Evolutionary conservation across 1,284 basidiomycete genomes (phyloP).

Genomic region (Peniophora sp.): DNA sequence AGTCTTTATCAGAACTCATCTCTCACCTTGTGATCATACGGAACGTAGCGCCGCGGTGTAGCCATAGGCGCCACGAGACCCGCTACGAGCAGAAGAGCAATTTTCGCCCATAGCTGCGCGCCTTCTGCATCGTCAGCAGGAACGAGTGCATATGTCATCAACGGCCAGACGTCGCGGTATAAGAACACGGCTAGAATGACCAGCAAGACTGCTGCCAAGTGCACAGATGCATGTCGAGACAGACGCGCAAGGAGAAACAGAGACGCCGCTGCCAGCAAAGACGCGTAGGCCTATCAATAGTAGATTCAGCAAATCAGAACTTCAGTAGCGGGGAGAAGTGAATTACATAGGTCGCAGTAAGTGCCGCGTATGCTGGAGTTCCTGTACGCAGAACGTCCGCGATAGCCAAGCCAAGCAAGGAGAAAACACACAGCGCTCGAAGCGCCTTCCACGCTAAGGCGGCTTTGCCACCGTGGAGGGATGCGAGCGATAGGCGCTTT

Average conservation of each 20-base stretch:
- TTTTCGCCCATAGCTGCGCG: slow-evolving; percentile 25
- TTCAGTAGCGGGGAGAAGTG: background rate
- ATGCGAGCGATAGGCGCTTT: slow-evolving; percentile 4
- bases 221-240: slow-evolving; percentile 12
- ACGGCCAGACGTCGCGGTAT: slow-evolving; percentile 45
- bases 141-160: slow-evolving; percentile 30
- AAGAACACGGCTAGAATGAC: slow-evolving; percentile 33
- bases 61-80: slow-evolving; percentile 36
- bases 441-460: slow-evolving; percentile 18
- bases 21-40: slow-evolving; percentile 27
- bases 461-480: slow-evolving; percentile 12
- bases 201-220: slow-evolving; percentile 27
- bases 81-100: slow-evolving; percentile 30
- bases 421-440: slow-evolving; percentile 14
- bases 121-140: slow-evolving; percentile 34
- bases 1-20: background rate
- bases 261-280: slow-evolving; percentile 14
- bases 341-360: slow-evolving; percentile 14
- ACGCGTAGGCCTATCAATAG: slow-evolving; percentile 14
- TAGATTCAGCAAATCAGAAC: background rate
- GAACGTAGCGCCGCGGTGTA: slow-evolving; percentile 36
- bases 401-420: slow-evolving; percentile 12
- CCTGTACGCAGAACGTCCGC: slow-evolving; percentile 9
- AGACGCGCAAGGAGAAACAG: slow-evolving; percentile 8
- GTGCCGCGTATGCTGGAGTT: slow-evolving; percentile 4